Evolutionary conservation across 192 early-diverging fungal species (phyloP).

Genomic region (Geranomyces variabilis): DNA sequence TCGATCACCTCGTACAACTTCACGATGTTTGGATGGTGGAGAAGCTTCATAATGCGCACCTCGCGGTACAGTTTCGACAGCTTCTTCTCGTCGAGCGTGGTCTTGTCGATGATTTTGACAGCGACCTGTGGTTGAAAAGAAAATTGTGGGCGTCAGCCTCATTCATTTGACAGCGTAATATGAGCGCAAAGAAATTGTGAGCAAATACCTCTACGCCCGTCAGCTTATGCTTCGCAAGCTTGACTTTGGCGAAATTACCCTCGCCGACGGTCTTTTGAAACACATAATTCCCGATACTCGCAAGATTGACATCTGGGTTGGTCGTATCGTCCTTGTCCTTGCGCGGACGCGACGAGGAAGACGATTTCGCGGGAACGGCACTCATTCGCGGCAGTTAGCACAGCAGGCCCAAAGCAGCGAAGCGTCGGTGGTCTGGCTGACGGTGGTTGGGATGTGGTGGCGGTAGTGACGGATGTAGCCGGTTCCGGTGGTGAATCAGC

Average conservation of each 20-base stretch:
- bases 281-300: constrained; percentile 78
- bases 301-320: constrained; percentile 54
- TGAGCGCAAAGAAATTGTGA: no score
- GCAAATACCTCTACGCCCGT: constrained; percentile 58
- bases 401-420: no score
- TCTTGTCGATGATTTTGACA: constrained; percentile 71
- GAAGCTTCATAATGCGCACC: constrained; percentile 70
- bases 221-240: constrained; percentile 82
- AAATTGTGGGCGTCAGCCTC: neutral
- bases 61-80: constrained; percentile 66
- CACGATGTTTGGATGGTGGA: constrained; percentile 85
- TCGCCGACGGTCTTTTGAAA: constrained; percentile 95
- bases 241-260: constrained; percentile 98
- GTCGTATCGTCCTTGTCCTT: constrained; percentile 61
- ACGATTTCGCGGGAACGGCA: no score
- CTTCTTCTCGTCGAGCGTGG: constrained; percentile 63
- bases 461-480: no score
- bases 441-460: no score
- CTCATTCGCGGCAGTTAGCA: no score
- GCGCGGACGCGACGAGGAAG: constrained; percentile 34
- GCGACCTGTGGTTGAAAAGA: constrained; percentile 52
- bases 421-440: no score
- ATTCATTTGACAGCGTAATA: no score
- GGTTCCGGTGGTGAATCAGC: no score
- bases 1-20: constrained; percentile 89